phyloP scores from a whole-genome alignment of 306 rosid genomes.

The Urtica urens region DNA sequence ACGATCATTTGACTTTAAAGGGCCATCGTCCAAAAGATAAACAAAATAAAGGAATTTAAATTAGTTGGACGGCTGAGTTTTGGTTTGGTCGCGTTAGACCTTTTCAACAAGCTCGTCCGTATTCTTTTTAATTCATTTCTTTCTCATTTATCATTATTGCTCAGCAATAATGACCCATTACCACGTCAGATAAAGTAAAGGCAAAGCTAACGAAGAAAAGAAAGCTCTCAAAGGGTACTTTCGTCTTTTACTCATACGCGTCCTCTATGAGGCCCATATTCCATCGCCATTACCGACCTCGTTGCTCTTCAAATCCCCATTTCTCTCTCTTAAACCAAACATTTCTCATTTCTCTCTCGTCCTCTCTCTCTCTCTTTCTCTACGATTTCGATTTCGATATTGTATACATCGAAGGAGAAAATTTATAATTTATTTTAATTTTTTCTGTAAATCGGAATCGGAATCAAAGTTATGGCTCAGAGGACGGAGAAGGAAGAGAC shows the following conservation, averaged over 20 bases:
- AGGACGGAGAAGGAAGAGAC: slow-evolving; percentile 77
- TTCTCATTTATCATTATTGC: neutral
- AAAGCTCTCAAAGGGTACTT: slow-evolving; percentile 24
- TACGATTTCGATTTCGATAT: too few relatives aligned
- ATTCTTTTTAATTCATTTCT: neutral
- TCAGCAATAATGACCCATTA: slow-evolving; percentile 17
- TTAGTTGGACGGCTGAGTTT: slow-evolving; percentile 8
- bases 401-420: neutral
- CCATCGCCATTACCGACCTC: slow-evolving; percentile 58
- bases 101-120: slow-evolving; percentile 6
- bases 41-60: neutral
- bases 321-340: slow-evolving; percentile 10
- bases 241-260: slow-evolving; percentile 55
- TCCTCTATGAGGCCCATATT: slow-evolving; percentile 73
- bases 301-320: slow-evolving; percentile 38
- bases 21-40: neutral
- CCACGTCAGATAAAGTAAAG: slow-evolving; percentile 12
- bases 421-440: neutral
- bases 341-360: neutral
- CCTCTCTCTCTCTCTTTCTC: too few relatives aligned
- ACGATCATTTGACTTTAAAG: slow-evolving; percentile 11
- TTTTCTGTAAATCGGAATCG: neutral
- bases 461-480: slow-evolving; percentile 43
- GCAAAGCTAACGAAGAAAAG: slow-evolving; percentile 6
- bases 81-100: neutral